phyloP scores from a whole-genome alignment of 1,139 yeast genomes.

The Diutina sp. region DNA sequence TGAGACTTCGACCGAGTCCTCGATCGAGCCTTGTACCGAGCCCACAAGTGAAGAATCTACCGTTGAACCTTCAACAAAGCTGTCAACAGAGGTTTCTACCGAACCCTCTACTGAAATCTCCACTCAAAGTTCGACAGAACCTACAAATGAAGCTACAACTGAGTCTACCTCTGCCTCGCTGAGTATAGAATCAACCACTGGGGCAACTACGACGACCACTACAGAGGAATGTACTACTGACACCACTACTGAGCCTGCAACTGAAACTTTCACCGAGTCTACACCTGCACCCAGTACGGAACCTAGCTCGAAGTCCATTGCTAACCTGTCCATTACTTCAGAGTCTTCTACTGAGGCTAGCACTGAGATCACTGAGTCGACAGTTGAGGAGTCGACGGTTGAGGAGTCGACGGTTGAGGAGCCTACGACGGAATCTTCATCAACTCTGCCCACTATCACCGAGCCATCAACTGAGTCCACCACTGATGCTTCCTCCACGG shows the following conservation, averaged over 20 bases:
- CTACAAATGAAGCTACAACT: neutral
- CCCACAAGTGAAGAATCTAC: neutral
- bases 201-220: neutral
- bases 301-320: conserved; percentile 28
- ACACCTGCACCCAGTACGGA: conserved; percentile 11
- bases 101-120: neutral
- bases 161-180: neutral
- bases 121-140: neutral
- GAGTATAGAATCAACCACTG: too few species aligned
- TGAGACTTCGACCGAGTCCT: neutral
- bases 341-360: conserved; percentile 12
- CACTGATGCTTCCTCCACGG: neutral
- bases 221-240: neutral
- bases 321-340: conserved; percentile 19
- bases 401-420: too few species aligned
- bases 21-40: neutral
- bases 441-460: neutral
- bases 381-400: too few species aligned
- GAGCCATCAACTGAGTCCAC: conserved; percentile 2
- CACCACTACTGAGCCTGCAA: neutral
- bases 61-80: neutral
- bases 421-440: too few species aligned
- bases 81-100: neutral
- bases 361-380: conserved; percentile 4
- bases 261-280: neutral